These are phyloP conservation scores for Hypoxylon subgilvum DNA, from an alignment of 495 filamentous ascomycete genomes.

Conservation along the genomic window DNA sequence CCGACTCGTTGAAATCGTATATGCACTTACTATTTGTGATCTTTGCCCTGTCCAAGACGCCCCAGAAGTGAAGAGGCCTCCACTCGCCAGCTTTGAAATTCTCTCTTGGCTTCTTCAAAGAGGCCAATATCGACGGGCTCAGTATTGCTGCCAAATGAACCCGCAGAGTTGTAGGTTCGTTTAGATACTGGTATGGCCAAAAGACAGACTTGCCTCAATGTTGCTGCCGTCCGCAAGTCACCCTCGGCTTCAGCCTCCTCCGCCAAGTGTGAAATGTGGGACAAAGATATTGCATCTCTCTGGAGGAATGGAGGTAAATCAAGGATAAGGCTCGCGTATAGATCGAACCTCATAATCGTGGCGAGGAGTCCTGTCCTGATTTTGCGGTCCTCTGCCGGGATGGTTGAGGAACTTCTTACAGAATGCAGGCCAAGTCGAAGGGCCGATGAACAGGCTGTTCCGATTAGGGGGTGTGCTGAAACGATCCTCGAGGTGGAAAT, in stretches of 20 bases:
- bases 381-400: neutral
- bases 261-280: neutral
- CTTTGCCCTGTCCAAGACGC: neutral
- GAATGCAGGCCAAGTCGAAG: slow-evolving; percentile 2
- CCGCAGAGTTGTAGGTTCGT: neutral
- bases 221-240: neutral
- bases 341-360: slow-evolving; percentile 1
- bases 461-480: slow-evolving; percentile 1
- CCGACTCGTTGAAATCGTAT: neutral
- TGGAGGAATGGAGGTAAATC: slow-evolving; percentile 5
- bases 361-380: neutral
- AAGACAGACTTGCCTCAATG: slow-evolving; percentile 6
- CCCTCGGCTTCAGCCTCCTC: neutral
- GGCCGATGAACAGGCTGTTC: slow-evolving; percentile 1
- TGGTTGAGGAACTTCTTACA: neutral
- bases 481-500: neutral
- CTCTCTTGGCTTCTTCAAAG: slow-evolving; percentile 3
- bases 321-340: neutral
- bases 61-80: slow-evolving; percentile 1
- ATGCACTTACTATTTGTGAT: slow-evolving; percentile 1
- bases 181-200: slow-evolving; percentile 4
- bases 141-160: neutral
- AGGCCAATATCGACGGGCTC: neutral
- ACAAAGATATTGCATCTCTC: neutral
- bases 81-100: slow-evolving; percentile 5